Evolutionary conservation across 129 eudicot genomes (phyloP).

Genomic region (Flaveria robusta): DNA sequence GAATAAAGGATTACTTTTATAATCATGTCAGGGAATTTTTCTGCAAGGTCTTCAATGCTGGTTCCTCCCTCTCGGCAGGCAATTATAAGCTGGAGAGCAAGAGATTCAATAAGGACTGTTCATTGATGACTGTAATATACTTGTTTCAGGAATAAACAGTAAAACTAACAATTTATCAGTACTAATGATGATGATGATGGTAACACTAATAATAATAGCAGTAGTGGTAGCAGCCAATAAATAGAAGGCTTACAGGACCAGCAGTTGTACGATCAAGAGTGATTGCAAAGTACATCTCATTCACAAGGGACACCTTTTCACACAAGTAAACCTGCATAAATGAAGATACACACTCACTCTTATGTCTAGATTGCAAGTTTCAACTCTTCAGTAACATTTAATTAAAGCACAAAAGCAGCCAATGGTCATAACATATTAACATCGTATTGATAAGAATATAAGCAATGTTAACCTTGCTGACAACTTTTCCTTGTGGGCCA

Average conservation of each 20-base stretch:
- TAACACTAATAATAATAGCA: background rate
- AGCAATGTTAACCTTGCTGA: slow-evolving; percentile 68
- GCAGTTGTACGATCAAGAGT: slow-evolving; percentile 93
- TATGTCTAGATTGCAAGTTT: background rate
- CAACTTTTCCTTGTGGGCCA: slow-evolving; percentile 95
- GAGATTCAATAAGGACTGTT: slow-evolving; percentile 17
- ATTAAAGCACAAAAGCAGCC: background rate
- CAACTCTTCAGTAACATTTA: background rate
- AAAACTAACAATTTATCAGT: background rate
- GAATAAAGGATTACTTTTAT: slow-evolving; percentile 57
- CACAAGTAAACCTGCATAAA: slow-evolving; percentile 78
- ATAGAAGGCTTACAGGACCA: slow-evolving; percentile 78
- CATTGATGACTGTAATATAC: background rate
- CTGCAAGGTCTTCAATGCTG: slow-evolving; percentile 99
- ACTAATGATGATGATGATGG: background rate
- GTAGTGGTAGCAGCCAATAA: no score
- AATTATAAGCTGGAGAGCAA: slow-evolving; percentile 69
- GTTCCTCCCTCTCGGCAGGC: slow-evolving; percentile 96
- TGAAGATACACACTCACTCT: background rate
- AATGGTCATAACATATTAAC: slow-evolving; percentile 2
- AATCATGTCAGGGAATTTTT: slow-evolving; percentile 90
- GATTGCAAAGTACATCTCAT: slow-evolving; percentile 98
- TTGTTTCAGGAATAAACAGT: background rate
- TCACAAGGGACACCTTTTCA: slow-evolving; percentile 86
- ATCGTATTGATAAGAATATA: background rate